Base-by-base conservation (phyloP, 2,329 filamentous ascomycete species). In the Coleophoma eucalyptorum region DNA sequence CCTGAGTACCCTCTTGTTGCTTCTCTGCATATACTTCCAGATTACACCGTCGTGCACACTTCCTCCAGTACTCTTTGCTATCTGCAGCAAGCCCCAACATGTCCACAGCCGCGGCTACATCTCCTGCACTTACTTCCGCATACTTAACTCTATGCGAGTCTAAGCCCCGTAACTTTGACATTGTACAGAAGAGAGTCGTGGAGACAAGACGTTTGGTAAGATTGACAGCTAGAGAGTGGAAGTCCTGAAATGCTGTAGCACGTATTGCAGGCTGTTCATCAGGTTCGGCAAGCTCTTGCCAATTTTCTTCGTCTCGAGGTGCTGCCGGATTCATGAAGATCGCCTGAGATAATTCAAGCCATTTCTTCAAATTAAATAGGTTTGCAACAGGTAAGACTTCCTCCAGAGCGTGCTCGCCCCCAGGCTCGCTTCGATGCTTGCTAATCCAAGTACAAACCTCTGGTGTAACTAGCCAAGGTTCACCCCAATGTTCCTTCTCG, bases 291-390 rank as follows among this genome's bases (percentile, higher is more conserved):
- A 88, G 60, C 37, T 72, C 74, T 33, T 71, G 73, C 89, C 89
- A 95, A 63, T 89, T 91, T 50, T 81, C 77, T 49, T 83, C 80
- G 12, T 75, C 69, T 40, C 79, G 72, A 2, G 72, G 65, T 12
- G 77, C 76, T 53, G 72, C 73, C 19, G 70, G 59, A 53, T 92
- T 93, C 89, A 95, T 93, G 64, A 93, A 94, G 1, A 92, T 60
- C 1, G 74, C 72, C 43, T 79, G 74, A 0, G 87, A 85, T 4
- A 94, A 72, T 5, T 69, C 67, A 4, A 92, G 67, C 81, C 87
- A 90, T 10, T 69, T 74, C 3, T 70, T 67, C 2, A 84, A 62
- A 42, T 79, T 71, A 43, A 94, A 81, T 0, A 93, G 63, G 16
- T 72, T 66, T 2, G 78, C 71, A 46, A 81, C 79, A 2, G 75